Percentiles rank a stretch among this genome's conserved stretches.
Conservation (phyloP, 2,329 filamentous ascomycete genomes). For the Phialophora expanda region DNA sequence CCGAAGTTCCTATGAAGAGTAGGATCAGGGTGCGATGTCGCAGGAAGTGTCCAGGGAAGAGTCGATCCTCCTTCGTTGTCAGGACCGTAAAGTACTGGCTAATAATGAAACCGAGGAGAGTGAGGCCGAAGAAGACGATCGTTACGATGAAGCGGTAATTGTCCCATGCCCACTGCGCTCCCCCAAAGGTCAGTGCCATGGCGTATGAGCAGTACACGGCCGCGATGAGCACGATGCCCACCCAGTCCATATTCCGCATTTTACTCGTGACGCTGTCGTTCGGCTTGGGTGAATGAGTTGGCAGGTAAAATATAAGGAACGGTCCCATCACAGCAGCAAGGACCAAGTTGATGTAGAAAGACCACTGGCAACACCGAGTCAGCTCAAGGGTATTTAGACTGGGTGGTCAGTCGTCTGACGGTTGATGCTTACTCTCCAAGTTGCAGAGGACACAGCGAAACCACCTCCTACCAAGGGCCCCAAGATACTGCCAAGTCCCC, state of each 20-base stretch:
- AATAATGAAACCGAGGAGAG: constrained; percentile 52
- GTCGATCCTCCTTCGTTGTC: constrained; percentile 51
- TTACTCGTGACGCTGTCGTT: constrained; percentile 37
- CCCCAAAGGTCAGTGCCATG: constrained; percentile 60
- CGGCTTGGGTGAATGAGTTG: constrained; percentile 39
- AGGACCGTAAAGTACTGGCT: constrained; percentile 55
- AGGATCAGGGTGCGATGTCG: constrained; percentile 47
- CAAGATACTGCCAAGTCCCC: constrained; percentile 45
- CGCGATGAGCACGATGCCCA: constrained; percentile 54
- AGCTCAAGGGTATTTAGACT: not conserved
- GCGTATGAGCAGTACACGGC: constrained; percentile 52
- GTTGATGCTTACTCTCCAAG: constrained; percentile 21
- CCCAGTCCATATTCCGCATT: constrained; percentile 50
- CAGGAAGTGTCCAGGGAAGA: constrained; percentile 59
- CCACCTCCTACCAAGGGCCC: constrained; percentile 49
- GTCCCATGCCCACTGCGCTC: constrained; percentile 56
- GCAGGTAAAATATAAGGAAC: constrained; percentile 54
- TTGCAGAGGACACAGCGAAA: constrained; percentile 37
- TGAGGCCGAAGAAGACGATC: constrained; percentile 55
- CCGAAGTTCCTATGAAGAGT: constrained; percentile 51
- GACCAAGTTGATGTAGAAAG: constrained; percentile 63
- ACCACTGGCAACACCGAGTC: constrained; percentile 41
- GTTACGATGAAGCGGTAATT: constrained; percentile 53
- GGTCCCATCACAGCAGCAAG: constrained; percentile 53
- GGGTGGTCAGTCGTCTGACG: too few relatives aligned